Base-by-base conservation (phyloP, 2,329 filamentous ascomycete species). In the Talaromyces sp. region DNA sequence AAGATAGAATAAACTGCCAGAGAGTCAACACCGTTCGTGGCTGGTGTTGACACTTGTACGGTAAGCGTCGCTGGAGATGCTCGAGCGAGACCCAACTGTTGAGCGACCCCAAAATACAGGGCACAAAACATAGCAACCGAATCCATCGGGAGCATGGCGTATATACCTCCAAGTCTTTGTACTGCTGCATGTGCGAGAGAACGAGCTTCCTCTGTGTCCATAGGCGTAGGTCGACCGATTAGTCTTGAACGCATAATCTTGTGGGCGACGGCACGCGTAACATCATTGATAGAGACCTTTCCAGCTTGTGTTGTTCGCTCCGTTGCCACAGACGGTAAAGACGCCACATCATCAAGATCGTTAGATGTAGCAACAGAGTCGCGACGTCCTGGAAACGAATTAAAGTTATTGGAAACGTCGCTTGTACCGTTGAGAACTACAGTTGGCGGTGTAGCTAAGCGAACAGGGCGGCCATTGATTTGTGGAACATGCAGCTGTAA, bases 371-470 rank as follows among this genome's bases (percentile, higher is more conserved):
- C 65, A 25, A 64, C 40, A 6, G 61, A 64, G 45, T 62, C 65
- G 15, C 65, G 65, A 10, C 65, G 65, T 29, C 43, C 64, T 17
- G 31, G 15, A n/a, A 53, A 54, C 15, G 40, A 19, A n/a, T 61
- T 58, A 13, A 40, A 58, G 19, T 56, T 54, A 34, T 66, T 63
- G 25, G 58, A 38, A 15, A 58, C n/a, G 2, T 64, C 65, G 27
- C 47, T 53, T 17, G 76, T 70, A 8, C 78, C 78, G 49, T 79
- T 80, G 1, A 80, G 72, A 40, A 79, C 65, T 1, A 80, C 66
- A 8, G 77, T 74, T 8, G 79, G 79, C 15, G 79, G 79, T 0
- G 79, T 81, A 15, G 78, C 79, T 47, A 81, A 74, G 25, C 79
- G 75, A 6, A 81, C 74, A 4, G 79, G 78, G 0, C 72, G 75